Conservation (phyloP, 352 stramenopile species). For the Phytophthora tentaculata region DNA sequence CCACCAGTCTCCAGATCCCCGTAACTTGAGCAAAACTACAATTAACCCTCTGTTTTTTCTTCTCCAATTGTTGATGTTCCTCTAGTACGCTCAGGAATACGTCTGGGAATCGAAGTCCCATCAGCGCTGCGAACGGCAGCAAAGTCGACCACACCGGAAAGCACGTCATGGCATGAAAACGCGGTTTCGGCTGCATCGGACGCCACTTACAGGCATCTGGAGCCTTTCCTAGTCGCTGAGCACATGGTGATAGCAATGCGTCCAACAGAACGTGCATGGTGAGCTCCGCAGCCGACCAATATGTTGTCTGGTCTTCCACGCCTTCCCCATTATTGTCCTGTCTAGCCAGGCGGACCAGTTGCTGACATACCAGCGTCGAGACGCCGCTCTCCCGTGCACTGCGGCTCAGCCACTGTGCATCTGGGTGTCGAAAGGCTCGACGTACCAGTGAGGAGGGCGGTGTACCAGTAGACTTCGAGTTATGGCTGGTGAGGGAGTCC, state of each 20-base stretch:
- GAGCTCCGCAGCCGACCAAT: constrained; percentile 22
- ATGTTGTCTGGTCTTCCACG: constrained; percentile 4
- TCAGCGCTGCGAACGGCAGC: constrained; percentile 54
- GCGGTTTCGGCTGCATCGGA: constrained; percentile 43
- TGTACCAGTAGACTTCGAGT: not conserved
- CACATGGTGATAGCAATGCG: constrained; percentile 48
- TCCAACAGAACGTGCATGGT: constrained; percentile 56
- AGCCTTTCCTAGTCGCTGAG: constrained; percentile 21
- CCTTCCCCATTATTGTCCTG: not conserved
- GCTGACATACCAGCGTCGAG: constrained; percentile 53
- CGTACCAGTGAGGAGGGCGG: constrained; percentile 24
- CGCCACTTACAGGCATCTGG: constrained; percentile 57
- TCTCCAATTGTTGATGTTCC: constrained; percentile 5
- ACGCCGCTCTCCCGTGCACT: constrained; percentile 64
- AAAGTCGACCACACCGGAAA: constrained; percentile 61
- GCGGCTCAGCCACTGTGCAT: constrained; percentile 64
- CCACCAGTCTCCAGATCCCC: constrained; percentile 61
- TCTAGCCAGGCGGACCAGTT: constrained; percentile 46
- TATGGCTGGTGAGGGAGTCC: constrained; percentile 26
- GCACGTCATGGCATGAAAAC: constrained; percentile 71
- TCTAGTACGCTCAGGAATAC: constrained; percentile 35
- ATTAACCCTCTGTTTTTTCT: constrained; percentile 37
- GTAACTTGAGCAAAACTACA: constrained; percentile 69
- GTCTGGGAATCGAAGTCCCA: constrained; percentile 41
- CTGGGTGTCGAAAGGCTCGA: constrained; percentile 43